Base-by-base conservation (phyloP, 108 stramenopile species). In the Skeletonema marinoi region DNA sequence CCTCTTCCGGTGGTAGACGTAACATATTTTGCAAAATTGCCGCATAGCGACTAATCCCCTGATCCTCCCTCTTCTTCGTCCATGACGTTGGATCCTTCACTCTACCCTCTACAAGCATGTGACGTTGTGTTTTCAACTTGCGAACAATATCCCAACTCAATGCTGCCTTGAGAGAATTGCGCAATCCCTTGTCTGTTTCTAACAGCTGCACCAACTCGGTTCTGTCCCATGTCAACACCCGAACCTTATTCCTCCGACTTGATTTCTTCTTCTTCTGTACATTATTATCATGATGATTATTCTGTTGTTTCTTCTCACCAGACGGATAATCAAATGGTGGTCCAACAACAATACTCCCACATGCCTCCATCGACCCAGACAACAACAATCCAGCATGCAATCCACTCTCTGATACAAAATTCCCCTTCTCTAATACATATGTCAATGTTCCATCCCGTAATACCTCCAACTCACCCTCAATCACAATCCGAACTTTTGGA, bases 61-160 rank as follows among this genome's bases (percentile, higher is more conserved):
- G 95, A 65, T 90, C 91, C 10, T 92, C 85, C 4, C 95, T 84
- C 60, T 89, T 89, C 14, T 67, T 58, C 11, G 92, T 92, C 95
- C 92, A 93, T 42, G 71, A 63, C 50, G 83, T 84, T 10, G 89
- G 74, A 66, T 96, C 87, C 12, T 85, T 67, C n/a, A 92, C 77
- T 32, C 71, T 17, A 25, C 83, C 86, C 14, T 75, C 72, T 1
- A 85, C 66, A n/a, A 92, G 61, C 71, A 91, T 65, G 17, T 68
- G 68, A 44, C 95, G 76, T 75, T 96, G 95, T 1, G 66, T 68
- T 72, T 96, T 96, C 13, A 96, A 74, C 70, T 96, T 96, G 41
- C 90, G 89, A 0, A 96, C 90, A 78, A 96, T 91, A 76, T 96
- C 95, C 92, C 92, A 96, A 66, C 81, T 85, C 54, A 96, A 65